Evolutionary conservation across 140 eudicot genomes (phyloP).

Genomic region (Flaveria floridana): DNA sequence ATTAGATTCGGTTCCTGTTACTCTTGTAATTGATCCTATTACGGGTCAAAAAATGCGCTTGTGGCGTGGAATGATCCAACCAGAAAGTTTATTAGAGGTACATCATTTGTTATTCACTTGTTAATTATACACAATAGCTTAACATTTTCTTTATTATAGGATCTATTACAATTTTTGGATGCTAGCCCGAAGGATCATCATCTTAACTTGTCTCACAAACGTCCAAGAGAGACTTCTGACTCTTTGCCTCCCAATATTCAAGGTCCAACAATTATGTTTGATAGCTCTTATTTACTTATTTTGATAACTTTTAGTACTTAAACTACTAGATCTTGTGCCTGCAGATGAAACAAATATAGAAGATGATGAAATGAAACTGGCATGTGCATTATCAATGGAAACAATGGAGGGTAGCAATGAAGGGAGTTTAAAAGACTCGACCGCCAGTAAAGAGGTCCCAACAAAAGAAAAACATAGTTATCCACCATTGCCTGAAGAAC

Average conservation of each 20-base stretch:
- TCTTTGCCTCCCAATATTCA: conserved; percentile 43
- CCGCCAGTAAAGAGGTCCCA: conserved; percentile 24
- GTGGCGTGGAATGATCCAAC: conserved; percentile 95
- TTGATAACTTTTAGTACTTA: neutral
- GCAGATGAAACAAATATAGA: conserved; percentile 60
- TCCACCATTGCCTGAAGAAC: conserved; percentile 82
- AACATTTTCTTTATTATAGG: conserved; percentile 37
- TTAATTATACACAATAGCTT: neutral
- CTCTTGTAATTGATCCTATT: conserved; percentile 82
- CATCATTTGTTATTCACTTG: neutral
- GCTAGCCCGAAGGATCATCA: conserved; percentile 67
- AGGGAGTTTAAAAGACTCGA: conserved; percentile 35
- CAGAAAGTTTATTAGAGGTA: conserved; percentile 88
- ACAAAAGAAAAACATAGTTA: conserved; percentile 40
- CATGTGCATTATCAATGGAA: conserved; percentile 81
- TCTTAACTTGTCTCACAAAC: conserved; percentile 57
- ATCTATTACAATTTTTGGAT: conserved; percentile 77
- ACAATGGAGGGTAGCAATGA: conserved; percentile 35
- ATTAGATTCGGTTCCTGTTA: conserved; percentile 67
- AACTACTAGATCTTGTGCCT: conserved; percentile 6
- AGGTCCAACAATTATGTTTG: conserved; percentile 25
- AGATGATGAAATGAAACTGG: conserved; percentile 67
- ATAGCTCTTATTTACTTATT: neutral
- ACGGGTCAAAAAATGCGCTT: conserved; percentile 98
- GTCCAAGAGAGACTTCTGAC: conserved; percentile 54